phyloP scores from a whole-genome alignment of 345 rosid species.

The Toxicodendron radicans region DNA sequence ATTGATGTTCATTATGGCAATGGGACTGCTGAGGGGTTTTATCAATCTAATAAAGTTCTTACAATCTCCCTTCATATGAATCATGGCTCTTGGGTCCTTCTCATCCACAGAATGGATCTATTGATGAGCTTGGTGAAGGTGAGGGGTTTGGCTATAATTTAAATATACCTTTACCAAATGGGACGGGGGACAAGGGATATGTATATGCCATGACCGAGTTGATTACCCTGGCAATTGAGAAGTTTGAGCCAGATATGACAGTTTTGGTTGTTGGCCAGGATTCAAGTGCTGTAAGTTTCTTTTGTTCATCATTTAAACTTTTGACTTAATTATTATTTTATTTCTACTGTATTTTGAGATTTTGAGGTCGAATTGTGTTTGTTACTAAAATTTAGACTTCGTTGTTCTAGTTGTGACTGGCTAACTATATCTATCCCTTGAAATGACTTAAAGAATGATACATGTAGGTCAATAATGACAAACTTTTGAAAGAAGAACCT shows the following conservation, averaged over 20 bases:
- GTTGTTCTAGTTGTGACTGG: neutral
- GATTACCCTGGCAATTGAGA: slow-evolving; percentile 62
- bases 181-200: slow-evolving; percentile 85
- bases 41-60: slow-evolving; percentile 55
- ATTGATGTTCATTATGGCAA: slow-evolving; percentile 92
- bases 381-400: neutral
- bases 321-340: slow-evolving; percentile 1
- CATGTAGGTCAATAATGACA: neutral
- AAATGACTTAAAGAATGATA: slow-evolving; percentile 1
- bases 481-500: neutral
- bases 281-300: slow-evolving; percentile 84
- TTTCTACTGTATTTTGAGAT: neutral
- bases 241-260: slow-evolving; percentile 63
- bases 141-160: slow-evolving; percentile 80
- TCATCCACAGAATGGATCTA: slow-evolving; percentile 73
- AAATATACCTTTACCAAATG: slow-evolving; percentile 85
- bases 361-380: neutral
- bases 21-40: slow-evolving; percentile 91
- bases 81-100: slow-evolving; percentile 97
- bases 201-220: slow-evolving; percentile 59
- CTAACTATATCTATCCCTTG: neutral
- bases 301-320: neutral
- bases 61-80: slow-evolving; percentile 92
- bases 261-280: slow-evolving; percentile 86
- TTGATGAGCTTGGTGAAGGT: slow-evolving; percentile 77